These are phyloP conservation scores for Phaeosphaeria sp. DNA, from an alignment of 2,329 filamentous ascomycete genomes.

Conservation along the genomic window DNA sequence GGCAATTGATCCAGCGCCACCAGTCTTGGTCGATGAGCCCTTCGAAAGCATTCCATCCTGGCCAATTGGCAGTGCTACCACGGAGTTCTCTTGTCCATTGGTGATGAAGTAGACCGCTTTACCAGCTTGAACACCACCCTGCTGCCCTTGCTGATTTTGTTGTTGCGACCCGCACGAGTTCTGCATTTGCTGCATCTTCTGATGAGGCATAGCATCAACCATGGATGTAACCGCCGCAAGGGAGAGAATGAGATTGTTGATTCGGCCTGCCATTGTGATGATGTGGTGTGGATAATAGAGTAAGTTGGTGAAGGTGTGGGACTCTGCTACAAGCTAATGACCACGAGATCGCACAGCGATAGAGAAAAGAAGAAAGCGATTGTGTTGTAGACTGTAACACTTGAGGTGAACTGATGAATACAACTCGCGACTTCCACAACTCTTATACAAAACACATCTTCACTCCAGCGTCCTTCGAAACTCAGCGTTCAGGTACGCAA, in stretches of 20 bases:
- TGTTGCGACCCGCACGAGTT: slow-evolving; percentile 6
- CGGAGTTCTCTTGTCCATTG: slow-evolving; percentile 59
- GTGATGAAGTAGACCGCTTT: slow-evolving; percentile 65
- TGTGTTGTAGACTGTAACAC: not conserved
- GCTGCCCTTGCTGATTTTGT: slow-evolving; percentile 2
- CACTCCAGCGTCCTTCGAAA: not conserved
- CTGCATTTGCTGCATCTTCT: not conserved
- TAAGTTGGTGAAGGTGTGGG: not conserved
- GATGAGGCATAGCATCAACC: not conserved
- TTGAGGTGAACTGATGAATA: not conserved
- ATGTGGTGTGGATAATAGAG: not conserved
- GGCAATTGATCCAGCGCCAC: slow-evolving; percentile 54
- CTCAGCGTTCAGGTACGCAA: not conserved
- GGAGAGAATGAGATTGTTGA: not conserved
- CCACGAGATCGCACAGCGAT: not conserved
- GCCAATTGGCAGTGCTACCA: slow-evolving; percentile 59
- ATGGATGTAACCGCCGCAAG: not conserved
- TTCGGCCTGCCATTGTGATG: not conserved
- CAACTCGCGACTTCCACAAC: not conserved
- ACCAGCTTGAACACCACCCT: slow-evolving; percentile 4
- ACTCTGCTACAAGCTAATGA: not conserved
- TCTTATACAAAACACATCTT: not conserved
- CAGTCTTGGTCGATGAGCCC: slow-evolving; percentile 54
- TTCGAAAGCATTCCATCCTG: slow-evolving; percentile 55
- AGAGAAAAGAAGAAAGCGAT: not conserved